Conservation (phyloP, 2,329 filamentous ascomycete species). For the Salinomyces thailandicus region DNA sequence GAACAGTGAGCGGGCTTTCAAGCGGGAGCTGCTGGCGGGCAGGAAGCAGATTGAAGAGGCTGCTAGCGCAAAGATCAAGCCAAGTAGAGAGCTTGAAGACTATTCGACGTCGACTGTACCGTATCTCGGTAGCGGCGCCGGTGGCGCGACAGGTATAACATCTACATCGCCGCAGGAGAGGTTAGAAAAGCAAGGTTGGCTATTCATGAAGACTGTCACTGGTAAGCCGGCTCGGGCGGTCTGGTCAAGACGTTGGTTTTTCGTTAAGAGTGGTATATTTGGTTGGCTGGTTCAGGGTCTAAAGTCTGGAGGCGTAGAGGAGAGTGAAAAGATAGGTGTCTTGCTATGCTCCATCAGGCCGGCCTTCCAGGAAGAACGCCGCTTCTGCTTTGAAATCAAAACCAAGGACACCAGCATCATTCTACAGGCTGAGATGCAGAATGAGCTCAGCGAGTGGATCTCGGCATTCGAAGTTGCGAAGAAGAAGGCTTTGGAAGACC, state of each 20-base stretch:
- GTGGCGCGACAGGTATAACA: slow-evolving; percentile 40
- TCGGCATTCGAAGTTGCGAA: slow-evolving; percentile 89
- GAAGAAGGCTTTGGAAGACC: slow-evolving; percentile 75
- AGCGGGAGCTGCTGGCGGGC: slow-evolving; percentile 66
- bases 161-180: slow-evolving; percentile 33
- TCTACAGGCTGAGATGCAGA: slow-evolving; percentile 84
- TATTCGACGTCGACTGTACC: slow-evolving; percentile 86
- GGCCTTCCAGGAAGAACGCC: slow-evolving; percentile 80
- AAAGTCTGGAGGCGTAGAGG: slow-evolving; percentile 73
- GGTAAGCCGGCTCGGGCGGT: slow-evolving; percentile 83
- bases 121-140: slow-evolving; percentile 61
- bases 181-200: slow-evolving; percentile 84
- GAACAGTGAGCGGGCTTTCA: slow-evolving; percentile 71
- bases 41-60: slow-evolving; percentile 72
- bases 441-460: slow-evolving; percentile 88
- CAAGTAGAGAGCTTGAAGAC: slow-evolving; percentile 84
- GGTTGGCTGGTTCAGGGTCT: slow-evolving; percentile 81
- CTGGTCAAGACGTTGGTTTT: slow-evolving; percentile 91
- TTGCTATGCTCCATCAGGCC: slow-evolving; percentile 87
- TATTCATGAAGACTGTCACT: slow-evolving; percentile 69
- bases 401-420: slow-evolving; percentile 87
- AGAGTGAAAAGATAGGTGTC: slow-evolving; percentile 93
- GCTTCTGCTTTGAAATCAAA: slow-evolving; percentile 98
- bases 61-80: slow-evolving; percentile 59
- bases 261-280: slow-evolving; percentile 90